A percentile compares a stretch with the other conserved stretches of the same genome.
phyloP scores from a whole-genome alignment of 169 alveolate species.

The Perkinsus marinus region DNA sequence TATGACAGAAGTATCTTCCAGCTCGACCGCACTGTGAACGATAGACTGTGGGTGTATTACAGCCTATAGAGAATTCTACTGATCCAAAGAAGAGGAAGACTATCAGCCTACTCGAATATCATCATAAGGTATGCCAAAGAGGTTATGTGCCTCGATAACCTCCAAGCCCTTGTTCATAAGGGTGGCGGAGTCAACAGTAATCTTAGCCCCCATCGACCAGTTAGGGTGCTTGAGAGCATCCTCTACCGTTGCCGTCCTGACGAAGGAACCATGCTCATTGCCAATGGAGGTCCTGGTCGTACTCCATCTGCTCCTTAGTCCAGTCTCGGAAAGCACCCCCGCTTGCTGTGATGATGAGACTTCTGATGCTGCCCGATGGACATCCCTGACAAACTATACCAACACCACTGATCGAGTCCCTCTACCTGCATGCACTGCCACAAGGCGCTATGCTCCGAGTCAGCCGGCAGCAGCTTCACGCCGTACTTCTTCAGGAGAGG shows the following conservation, averaged over 20 bases:
- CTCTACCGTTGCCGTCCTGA: background rate
- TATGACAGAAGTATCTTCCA: constrained; percentile 52
- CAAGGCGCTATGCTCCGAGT: constrained; percentile 67
- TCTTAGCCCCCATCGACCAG: constrained; percentile 69
- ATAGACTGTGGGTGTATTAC: constrained; percentile 61
- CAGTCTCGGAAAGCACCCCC: constrained; percentile 27
- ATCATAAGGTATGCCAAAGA: constrained; percentile 50
- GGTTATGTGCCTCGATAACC: constrained; percentile 61
- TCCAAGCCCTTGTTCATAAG: constrained; percentile 68
- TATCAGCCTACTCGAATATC: constrained; percentile 18
- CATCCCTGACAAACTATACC: background rate
- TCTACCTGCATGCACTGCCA: constrained; percentile 51
- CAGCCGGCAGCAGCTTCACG: constrained; percentile 46
- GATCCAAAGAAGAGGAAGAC: background rate
- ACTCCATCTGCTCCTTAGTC: constrained; percentile 9
- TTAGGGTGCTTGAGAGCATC: constrained; percentile 49
- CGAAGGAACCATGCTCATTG: background rate
- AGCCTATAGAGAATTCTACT: background rate
- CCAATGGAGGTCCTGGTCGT: too few species aligned
- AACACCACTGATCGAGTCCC: background rate
- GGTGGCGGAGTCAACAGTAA: constrained; percentile 65
- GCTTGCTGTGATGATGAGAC: constrained; percentile 13
- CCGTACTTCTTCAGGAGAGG: constrained; percentile 5
- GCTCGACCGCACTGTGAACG: constrained; percentile 59
- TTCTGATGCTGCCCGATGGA: background rate